Evolutionary conservation across 1,284 basidiomycete species (phyloP), one percentile per base, ranked within the genome.

Genomic region (Ganoderma boninense): DNA sequence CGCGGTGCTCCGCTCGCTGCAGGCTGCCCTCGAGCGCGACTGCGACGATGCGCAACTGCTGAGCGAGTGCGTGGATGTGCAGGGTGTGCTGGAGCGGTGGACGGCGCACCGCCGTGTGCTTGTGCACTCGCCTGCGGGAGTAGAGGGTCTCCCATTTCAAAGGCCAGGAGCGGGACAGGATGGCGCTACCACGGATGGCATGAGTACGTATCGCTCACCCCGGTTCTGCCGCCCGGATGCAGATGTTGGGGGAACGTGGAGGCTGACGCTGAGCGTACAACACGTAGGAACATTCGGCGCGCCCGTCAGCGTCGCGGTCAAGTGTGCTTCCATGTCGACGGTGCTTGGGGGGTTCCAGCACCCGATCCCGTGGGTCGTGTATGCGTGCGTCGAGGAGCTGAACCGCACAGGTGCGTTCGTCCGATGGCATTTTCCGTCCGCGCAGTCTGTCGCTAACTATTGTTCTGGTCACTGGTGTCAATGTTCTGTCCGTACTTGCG

Each of bases 341-440:
- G 77, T 86, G 23, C 77, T 91, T 7, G 86, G 84, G 11, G 87
- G 88, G n/a, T 83, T 83, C 62, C 83, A 85, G 68, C 87, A 88
- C 69, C 78, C 86, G 69, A 77, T 92, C 2, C 90, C 90, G 0
- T 82, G 86, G 46, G 83, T 90, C 2, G 86, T 88, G 23, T 85
- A 87, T 32, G 82, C 85, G 3, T 89, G 87, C 70, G 79, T 91
- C 20, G 89, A 91, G 68, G 89, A 91, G 76, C 77, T 92, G 16
- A 90, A 88, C 74, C 83, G 86, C 35, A 86, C 86, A 43, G 88
- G 90, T 86, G 52, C 70, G 38, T 10, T 8, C 38, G 38, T 38
- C 6, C 38, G 6, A 4, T 35, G 2, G 2, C 38, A 6, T 38
- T 38, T 7, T 38, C 38, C 6, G 38, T 38, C 38, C 38, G 7